A percentile compares a stretch with the other conserved stretches of the same genome.
These are phyloP conservation scores for Xylaria hypoxylon DNA, from an alignment of 2,329 filamentous ascomycete genomes.

Conservation along the genomic window DNA sequence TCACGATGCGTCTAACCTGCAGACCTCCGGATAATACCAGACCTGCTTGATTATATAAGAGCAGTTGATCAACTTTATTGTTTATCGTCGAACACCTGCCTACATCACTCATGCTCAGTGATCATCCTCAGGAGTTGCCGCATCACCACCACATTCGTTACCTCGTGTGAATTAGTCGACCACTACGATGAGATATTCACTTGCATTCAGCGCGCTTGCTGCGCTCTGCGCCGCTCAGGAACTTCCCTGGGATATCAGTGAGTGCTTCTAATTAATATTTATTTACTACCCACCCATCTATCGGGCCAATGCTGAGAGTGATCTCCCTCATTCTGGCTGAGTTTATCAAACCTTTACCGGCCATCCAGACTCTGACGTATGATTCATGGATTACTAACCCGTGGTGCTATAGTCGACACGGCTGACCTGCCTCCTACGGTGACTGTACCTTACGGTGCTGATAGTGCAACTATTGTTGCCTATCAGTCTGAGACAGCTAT, in stretches of 20 bases:
- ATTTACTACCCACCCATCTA: background rate
- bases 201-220: background rate
- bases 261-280: background rate
- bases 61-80: too few relatives aligned
- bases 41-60: too few relatives aligned
- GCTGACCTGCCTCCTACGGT: conserved; percentile 11
- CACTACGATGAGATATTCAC: conserved; percentile 9
- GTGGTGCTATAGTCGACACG: background rate
- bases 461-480: background rate
- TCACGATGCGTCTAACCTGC: too few relatives aligned
- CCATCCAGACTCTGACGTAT: too few relatives aligned
- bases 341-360: background rate
- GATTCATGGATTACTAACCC: background rate
- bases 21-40: too few relatives aligned
- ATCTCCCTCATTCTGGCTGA: background rate
- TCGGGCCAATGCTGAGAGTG: background rate
- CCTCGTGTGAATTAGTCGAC: background rate
- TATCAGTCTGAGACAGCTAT: conserved; percentile 8
- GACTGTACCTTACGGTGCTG: conserved; percentile 2
- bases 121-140: background rate
- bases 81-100: too few relatives aligned
- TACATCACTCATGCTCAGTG: background rate
- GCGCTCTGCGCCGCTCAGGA: conserved; percentile 8
- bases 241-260: conserved; percentile 10
- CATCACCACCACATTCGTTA: background rate